phyloP scores from a whole-genome alignment of 306 rosid species.

The Bauhinia variegata region DNA sequence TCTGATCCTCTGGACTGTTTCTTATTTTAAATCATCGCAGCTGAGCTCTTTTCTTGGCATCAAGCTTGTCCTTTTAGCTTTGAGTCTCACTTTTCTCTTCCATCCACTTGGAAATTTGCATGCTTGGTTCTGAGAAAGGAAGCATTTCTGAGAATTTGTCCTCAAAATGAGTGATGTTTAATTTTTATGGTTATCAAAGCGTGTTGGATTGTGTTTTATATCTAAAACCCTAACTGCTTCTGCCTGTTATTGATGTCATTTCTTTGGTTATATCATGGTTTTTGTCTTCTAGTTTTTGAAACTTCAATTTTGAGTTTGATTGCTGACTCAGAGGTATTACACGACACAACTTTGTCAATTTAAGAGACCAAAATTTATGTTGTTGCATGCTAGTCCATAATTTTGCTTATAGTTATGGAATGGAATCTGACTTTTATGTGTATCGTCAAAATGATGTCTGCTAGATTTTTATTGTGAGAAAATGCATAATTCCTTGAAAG shows the following conservation, averaged over 20 bases:
- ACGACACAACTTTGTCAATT: slow-evolving; percentile 20
- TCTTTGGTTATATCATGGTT: slow-evolving; percentile 20
- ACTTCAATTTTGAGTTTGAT: slow-evolving; percentile 22
- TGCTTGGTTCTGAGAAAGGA: slow-evolving; percentile 23
- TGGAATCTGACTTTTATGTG: background rate
- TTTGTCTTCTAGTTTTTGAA: slow-evolving; percentile 2
- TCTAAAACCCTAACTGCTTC: slow-evolving; percentile 21
- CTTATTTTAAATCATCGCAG: slow-evolving; percentile 9
- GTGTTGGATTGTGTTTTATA: slow-evolving; percentile 13
- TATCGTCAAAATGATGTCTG: slow-evolving; percentile 1
- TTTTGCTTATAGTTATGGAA: background rate
- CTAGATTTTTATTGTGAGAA: background rate
- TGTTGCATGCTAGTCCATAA: slow-evolving; percentile 5
- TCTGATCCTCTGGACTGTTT: slow-evolving; percentile 31
- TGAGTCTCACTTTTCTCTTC: slow-evolving; percentile 11
- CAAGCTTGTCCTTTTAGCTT: slow-evolving; percentile 34
- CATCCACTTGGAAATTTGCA: slow-evolving; percentile 9
- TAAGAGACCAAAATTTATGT: slow-evolving; percentile 2
- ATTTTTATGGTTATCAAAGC: slow-evolving; percentile 12
- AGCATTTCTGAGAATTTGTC: slow-evolving; percentile 8
- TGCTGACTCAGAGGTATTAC: slow-evolving; percentile 16
- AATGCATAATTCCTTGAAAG: background rate
- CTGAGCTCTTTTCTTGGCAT: slow-evolving; percentile 10
- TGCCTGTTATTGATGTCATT: background rate
- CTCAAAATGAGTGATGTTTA: slow-evolving; percentile 21